phyloP scores from a whole-genome alignment of 1,139 yeast genomes.

The Schwanniomyces etchellsii region DNA sequence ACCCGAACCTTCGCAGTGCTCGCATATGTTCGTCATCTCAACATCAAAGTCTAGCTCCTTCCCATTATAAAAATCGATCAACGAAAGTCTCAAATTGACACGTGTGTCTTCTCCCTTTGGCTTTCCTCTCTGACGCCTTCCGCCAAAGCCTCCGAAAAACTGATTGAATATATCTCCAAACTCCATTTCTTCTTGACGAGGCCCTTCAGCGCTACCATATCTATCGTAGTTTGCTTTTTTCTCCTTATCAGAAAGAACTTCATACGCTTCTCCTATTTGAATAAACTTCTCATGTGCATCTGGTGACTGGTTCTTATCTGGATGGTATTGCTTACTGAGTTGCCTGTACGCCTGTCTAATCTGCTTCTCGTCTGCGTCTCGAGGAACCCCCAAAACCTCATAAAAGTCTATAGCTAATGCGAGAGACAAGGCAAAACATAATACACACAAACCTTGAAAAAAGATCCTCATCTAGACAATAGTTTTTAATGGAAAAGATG shows the following conservation, averaged over 20 bases:
- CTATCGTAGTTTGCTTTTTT: constrained; percentile 70
- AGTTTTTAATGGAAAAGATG: too few species aligned
- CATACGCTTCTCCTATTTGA: constrained; percentile 92
- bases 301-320: constrained; percentile 85
- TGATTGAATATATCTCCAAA: constrained; percentile 69
- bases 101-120: constrained; percentile 65
- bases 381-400: constrained; percentile 58
- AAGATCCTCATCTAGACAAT: constrained; percentile 2
- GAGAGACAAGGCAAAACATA: constrained; percentile 2
- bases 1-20: constrained; percentile 77
- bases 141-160: constrained; percentile 57
- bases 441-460: constrained; percentile 1
- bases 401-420: constrained; percentile 21
- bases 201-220: constrained; percentile 80
- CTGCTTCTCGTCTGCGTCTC: constrained; percentile 69
- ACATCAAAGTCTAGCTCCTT: constrained; percentile 55
- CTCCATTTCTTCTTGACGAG: constrained; percentile 37
- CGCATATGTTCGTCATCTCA: constrained; percentile 70
- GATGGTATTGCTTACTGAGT: constrained; percentile 84
- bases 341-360: constrained; percentile 84
- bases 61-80: constrained; percentile 70
- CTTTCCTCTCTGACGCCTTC: constrained; percentile 29
- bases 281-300: constrained; percentile 82
- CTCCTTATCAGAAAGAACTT: constrained; percentile 70
- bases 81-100: constrained; percentile 49